Evolutionary conservation across 2,329 filamentous ascomycete genomes (phyloP).

Genomic region (Penicillium glabrum): DNA sequence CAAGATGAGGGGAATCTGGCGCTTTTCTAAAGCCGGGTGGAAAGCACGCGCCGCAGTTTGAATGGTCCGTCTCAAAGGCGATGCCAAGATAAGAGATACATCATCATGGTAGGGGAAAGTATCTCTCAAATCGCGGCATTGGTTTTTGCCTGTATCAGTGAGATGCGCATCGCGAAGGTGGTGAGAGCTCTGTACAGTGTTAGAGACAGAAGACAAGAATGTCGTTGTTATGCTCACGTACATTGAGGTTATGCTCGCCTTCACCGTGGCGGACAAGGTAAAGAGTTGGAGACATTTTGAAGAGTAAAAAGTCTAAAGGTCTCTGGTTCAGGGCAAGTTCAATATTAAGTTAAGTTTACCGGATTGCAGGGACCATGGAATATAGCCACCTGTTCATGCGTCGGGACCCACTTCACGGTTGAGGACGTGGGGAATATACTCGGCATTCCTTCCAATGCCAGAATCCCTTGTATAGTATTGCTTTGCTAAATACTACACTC

Average conservation of each 20-base stretch:
- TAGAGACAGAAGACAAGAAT: not conserved
- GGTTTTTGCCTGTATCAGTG: conserved; percentile 3
- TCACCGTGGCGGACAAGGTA: conserved; percentile 13
- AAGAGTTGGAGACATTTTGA: conserved; percentile 19
- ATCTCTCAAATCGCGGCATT: conserved; percentile 6
- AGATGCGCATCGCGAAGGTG: conserved; percentile 8
- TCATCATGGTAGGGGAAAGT: conserved; percentile 2
- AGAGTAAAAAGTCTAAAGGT: not conserved
- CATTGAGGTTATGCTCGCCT: conserved; percentile 16
- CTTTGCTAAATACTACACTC: too few species aligned
- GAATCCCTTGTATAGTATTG: not conserved
- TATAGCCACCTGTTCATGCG: too few species aligned
- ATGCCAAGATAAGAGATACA: conserved; percentile 6
- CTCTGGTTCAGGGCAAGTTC: not conserved
- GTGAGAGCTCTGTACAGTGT: conserved; percentile 1
- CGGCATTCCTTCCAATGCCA: not conserved
- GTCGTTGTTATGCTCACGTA: not conserved
- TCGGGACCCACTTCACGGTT: too few species aligned
- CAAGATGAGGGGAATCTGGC: conserved; percentile 7
- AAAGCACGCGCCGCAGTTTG: conserved; percentile 13
- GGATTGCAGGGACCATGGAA: too few species aligned
- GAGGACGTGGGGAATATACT: too few species aligned
- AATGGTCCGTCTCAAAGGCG: conserved; percentile 10
- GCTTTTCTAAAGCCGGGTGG: conserved; percentile 1
- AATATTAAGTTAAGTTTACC: not conserved